Evolutionary conservation across 176 grass and related monocot genomes (phyloP).

Genomic region (Musa troglodytarum): DNA sequence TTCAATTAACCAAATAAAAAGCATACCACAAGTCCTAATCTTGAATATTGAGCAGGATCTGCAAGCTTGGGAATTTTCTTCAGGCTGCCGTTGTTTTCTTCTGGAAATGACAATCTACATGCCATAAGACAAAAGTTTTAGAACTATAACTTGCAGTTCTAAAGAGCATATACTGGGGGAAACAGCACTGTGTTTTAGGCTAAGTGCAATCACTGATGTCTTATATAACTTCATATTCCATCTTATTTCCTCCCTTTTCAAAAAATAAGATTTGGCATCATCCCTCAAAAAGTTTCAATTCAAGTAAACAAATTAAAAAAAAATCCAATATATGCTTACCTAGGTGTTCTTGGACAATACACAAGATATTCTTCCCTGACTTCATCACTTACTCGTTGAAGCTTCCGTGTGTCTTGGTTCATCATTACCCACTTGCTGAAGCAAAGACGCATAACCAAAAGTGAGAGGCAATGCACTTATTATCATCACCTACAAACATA

Average conservation of each 20-base stretch:
- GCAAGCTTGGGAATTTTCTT: conserved; percentile 90
- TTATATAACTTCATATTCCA: too few relatives aligned
- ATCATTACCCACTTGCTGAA: conserved; percentile 99
- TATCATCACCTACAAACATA: not conserved
- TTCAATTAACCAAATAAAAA: not conserved
- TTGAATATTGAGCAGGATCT: conserved; percentile 67
- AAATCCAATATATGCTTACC: conserved; percentile 30
- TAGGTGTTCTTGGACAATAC: conserved; percentile 76
- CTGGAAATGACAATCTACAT: conserved; percentile 85
- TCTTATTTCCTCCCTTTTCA: too few relatives aligned
- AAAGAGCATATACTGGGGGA: not conserved
- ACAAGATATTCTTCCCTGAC: conserved; percentile 95
- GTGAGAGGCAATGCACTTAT: not conserved
- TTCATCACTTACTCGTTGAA: conserved; percentile 96
- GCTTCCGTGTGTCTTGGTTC: conserved; percentile 95
- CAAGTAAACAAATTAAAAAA: not conserved
- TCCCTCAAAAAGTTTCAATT: not conserved
- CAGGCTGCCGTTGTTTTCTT: conserved; percentile 86
- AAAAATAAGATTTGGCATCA: not conserved
- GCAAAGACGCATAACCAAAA: conserved; percentile 20
- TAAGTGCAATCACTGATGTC: too few relatives aligned
- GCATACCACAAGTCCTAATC: conserved; percentile 81
- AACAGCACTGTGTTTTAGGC: too few relatives aligned
- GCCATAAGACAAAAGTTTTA: not conserved
- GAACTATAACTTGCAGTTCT: not conserved